Conservation (phyloP, 2,329 filamentous ascomycete genomes). For the Nigrograna mackinnonii region DNA sequence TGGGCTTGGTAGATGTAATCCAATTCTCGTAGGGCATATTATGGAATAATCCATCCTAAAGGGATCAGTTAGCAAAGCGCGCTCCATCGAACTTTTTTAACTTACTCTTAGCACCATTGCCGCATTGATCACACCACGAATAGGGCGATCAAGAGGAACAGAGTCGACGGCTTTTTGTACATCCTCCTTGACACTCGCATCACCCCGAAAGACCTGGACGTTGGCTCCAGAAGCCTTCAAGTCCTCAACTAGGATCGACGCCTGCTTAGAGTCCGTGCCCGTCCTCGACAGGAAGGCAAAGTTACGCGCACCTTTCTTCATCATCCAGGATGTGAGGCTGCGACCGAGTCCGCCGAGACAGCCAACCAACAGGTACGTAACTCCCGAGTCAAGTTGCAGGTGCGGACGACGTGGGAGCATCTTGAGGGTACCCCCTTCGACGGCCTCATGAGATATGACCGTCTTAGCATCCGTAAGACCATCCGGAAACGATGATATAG, state of each 20-base stretch:
- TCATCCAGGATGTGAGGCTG: constrained; percentile 17
- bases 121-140: constrained; percentile 15
- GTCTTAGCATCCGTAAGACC: background rate
- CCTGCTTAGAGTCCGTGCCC: no score
- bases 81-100: no score
- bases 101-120: constrained; percentile 22
- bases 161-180: constrained; percentile 3
- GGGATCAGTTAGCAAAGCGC: no score
- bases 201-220: constrained; percentile 7
- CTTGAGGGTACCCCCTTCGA: no score
- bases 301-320: constrained; percentile 16
- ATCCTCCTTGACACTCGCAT: constrained; percentile 5
- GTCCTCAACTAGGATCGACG: no score
- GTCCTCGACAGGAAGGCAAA: no score
- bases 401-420: no score
- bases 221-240: constrained; percentile 11
- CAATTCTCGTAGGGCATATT: constrained; percentile 21
- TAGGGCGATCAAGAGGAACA: background rate
- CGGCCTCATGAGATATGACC: no score
- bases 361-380: constrained; percentile 16
- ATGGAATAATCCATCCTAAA: no score
- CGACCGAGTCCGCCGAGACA: constrained; percentile 14
- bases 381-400: no score
- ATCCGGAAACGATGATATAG: background rate
- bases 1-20: constrained; percentile 9